phyloP scores from a whole-genome alignment of 2,329 filamentous ascomycete species.

The Cladophialophora bantiana region DNA sequence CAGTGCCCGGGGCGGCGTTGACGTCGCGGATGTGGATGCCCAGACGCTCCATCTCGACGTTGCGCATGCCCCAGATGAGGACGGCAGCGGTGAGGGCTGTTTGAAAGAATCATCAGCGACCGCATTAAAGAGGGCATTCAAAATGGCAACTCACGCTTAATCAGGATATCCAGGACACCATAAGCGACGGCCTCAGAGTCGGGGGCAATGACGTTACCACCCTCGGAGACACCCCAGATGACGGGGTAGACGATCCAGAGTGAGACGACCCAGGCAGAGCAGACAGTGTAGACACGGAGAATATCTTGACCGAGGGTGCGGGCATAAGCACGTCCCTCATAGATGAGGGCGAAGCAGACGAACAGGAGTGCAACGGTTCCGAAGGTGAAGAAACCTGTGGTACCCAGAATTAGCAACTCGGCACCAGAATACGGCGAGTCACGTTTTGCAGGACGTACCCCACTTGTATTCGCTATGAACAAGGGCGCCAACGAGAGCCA shows the following conservation, averaged over 20 bases:
- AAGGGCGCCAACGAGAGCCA: constrained; percentile 70
- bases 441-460: constrained; percentile 54
- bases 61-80: constrained; percentile 68
- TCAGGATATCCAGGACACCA: constrained; percentile 63
- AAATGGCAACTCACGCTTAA: constrained; percentile 28
- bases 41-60: constrained; percentile 64
- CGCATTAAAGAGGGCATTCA: not conserved
- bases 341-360: constrained; percentile 66
- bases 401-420: not conserved
- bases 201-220: constrained; percentile 69
- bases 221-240: constrained; percentile 69
- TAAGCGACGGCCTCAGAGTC: constrained; percentile 75
- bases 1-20: constrained; percentile 16
- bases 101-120: constrained; percentile 13
- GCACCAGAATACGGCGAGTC: not conserved
- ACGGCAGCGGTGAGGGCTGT: constrained; percentile 60
- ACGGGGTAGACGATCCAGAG: constrained; percentile 72
- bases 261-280: constrained; percentile 65
- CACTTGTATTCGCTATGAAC: constrained; percentile 67
- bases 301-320: constrained; percentile 61
- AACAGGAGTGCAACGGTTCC: constrained; percentile 63
- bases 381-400: constrained; percentile 63
- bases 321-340: constrained; percentile 65
- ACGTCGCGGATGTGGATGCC: constrained; percentile 37
- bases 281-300: constrained; percentile 61